A percentile compares a stretch with the other conserved stretches of the same genome.
Evolutionary conservation across 2,329 filamentous ascomycete species (phyloP).

Genomic region (Pyricularia sp.): DNA sequence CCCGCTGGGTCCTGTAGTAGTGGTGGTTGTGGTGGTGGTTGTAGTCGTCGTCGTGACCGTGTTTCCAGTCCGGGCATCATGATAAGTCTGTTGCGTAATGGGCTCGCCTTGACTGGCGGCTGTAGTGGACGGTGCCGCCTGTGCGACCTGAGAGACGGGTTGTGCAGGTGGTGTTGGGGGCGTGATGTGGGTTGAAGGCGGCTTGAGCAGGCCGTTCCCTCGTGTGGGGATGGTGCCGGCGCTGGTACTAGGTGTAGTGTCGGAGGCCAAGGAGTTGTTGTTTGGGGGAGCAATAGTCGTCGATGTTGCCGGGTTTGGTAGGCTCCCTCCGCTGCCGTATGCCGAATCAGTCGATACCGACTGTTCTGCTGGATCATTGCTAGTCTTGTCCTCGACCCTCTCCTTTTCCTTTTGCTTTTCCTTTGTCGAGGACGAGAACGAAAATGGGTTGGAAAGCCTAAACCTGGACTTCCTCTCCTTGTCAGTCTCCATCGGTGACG

Average conservation of each 20-base stretch:
- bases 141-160: background rate
- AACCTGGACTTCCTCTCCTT: background rate
- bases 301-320: background rate
- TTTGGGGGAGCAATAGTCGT: background rate
- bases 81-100: slow-evolving; percentile 1
- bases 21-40: background rate
- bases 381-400: background rate
- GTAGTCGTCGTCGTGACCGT: slow-evolving; percentile 2
- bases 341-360: background rate
- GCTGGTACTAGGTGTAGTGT: background rate
- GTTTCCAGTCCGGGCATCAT: slow-evolving; percentile 1
- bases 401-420: background rate
- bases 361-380: background rate
- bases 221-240: background rate
- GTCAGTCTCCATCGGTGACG: background rate
- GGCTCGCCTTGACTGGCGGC: background rate
- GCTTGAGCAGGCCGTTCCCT: background rate
- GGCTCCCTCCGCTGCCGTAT: background rate
- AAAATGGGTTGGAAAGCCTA: slow-evolving; percentile 3
- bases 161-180: slow-evolving; percentile 2
- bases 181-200: background rate
- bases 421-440: background rate
- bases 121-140: background rate
- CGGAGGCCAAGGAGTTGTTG: background rate
- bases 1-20: slow-evolving; percentile 1